Base-by-base conservation (phyloP, 169 alveolate genomes). In the Plasmodium reichenowi region DNA sequence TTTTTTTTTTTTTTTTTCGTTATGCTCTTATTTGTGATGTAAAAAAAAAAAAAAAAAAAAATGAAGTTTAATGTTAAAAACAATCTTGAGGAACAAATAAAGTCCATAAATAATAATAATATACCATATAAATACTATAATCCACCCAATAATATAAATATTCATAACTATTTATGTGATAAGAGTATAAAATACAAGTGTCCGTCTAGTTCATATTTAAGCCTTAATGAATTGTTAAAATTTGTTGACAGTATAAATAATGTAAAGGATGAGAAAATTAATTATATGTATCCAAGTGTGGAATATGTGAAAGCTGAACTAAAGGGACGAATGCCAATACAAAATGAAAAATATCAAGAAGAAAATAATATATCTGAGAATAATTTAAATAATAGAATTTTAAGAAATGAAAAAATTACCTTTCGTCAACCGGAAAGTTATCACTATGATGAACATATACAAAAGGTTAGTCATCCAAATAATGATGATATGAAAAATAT, bases 61-160 rank as follows among this genome's bases (percentile, higher is more conserved):
- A 47, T 22, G 20, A 83, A 78, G 24, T 38, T 38, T 38, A 38
- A 56, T 56, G 67, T 83, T 64, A 83, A 56, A 58, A 83, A 83
- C 59, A 83, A 83, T 63, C 54, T 68, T 20, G 86, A 83, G 15
- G 83, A 83, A 13, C 91, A 83, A 47, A 50, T 67, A 71, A 83
- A 70, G 59, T 83, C 91, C 32, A 56, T 83, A 83, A 63, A 70
- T 7, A 85, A 83, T 48, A 68, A 83, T 48, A 83, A 83, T 64
- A 70, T 83, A 70, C 91, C 91, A 17, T 58, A 58, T 29, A 83
- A 71, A 70, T 83, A 70, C 47, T 83, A 71, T 50, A 67, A 52
- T 66, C 68, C 91, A 5, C 45, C 85, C 43, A 54, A 83, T 71
- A 83, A 83, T 8, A 60, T 67, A 62, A 83, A 83, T n/a, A 83